Percentiles rank a stretch among this genome's conserved stretches.
Conservation (phyloP, 805 yeast species). For the Yamadazyma phyllophila region DNA sequence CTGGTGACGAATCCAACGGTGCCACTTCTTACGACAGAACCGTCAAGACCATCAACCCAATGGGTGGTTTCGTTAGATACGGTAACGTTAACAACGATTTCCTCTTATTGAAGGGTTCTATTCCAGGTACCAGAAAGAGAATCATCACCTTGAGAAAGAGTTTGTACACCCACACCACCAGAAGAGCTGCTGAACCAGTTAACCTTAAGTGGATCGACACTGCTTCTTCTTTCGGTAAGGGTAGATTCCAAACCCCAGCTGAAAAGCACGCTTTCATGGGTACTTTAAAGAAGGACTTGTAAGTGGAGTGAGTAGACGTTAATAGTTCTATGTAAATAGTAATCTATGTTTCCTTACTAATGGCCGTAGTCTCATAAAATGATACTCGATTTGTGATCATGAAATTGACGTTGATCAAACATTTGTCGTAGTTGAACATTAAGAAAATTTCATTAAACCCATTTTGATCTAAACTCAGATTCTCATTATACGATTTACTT, state of each 20-base stretch:
- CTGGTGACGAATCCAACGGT: constrained; percentile 90
- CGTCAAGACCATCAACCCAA: constrained; percentile 98
- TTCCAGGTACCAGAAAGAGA: constrained; percentile 99
- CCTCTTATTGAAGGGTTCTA: constrained; percentile 96
- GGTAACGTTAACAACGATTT: constrained; percentile 98
- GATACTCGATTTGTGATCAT: too few species aligned
- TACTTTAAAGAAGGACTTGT: constrained; percentile 97
- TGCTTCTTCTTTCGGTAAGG: constrained; percentile 99
- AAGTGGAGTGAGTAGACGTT: neutral
- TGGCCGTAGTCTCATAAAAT: too few species aligned
- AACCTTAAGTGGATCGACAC: constrained; percentile 99
- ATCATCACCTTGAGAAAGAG: constrained; percentile 98
- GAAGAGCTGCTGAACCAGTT: constrained; percentile 96
- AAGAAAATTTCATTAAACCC: too few species aligned
- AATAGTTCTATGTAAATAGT: too few species aligned
- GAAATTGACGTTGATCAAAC: too few species aligned
- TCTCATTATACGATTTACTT: too few species aligned
- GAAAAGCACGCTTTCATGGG: constrained; percentile 99
- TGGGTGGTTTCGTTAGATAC: constrained; percentile 99
- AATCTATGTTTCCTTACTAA: too few species aligned
- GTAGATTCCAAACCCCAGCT: constrained; percentile 99
- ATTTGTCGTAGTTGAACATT: too few species aligned
- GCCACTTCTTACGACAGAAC: constrained; percentile 99
- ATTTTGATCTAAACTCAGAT: too few species aligned
- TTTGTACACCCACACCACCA: constrained; percentile 94